Percentiles rank a stretch among this genome's conserved stretches.
Evolutionary conservation across 176 grass and related monocot species (phyloP).

Genomic region (Pharus latifolius): DNA sequence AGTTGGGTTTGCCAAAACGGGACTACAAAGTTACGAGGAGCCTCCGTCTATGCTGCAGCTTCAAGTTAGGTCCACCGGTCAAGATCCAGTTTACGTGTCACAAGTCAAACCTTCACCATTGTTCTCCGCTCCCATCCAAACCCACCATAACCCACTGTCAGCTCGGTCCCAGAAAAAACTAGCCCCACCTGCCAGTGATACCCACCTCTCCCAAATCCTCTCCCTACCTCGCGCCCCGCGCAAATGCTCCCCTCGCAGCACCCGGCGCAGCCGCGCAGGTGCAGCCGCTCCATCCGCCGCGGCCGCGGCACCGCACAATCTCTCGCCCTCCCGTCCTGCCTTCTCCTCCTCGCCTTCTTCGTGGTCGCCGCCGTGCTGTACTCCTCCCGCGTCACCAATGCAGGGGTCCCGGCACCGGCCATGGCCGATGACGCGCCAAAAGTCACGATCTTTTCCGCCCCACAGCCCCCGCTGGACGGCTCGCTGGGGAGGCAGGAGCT

Average conservation of each 20-base stretch:
- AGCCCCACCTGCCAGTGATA: background rate
- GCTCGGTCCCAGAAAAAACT: background rate
- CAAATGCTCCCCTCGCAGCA: conserved; percentile 9
- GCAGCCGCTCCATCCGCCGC: background rate
- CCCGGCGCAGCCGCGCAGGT: background rate
- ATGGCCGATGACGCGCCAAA: too few species aligned
- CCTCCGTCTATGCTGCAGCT: background rate
- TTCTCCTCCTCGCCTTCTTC: conserved; percentile 21
- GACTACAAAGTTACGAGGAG: too few species aligned
- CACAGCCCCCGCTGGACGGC: conserved; percentile 3
- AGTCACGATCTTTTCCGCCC: conserved; percentile 53
- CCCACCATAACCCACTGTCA: background rate
- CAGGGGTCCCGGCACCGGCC: too few species aligned
- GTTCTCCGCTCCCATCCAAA: too few species aligned
- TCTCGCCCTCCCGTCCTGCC: background rate
- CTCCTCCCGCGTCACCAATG: background rate
- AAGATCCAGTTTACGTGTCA: background rate
- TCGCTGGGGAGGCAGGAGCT: conserved; percentile 47
- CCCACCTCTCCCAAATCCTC: too few species aligned
- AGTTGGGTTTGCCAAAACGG: too few species aligned
- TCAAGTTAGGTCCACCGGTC: background rate
- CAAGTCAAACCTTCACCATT: too few species aligned
- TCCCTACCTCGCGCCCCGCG: background rate
- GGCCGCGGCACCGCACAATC: background rate
- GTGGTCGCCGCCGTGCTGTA: background rate